Evolutionary conservation across 441 rosid genomes (phyloP).

Genomic region (Flueggea neowawraea): DNA sequence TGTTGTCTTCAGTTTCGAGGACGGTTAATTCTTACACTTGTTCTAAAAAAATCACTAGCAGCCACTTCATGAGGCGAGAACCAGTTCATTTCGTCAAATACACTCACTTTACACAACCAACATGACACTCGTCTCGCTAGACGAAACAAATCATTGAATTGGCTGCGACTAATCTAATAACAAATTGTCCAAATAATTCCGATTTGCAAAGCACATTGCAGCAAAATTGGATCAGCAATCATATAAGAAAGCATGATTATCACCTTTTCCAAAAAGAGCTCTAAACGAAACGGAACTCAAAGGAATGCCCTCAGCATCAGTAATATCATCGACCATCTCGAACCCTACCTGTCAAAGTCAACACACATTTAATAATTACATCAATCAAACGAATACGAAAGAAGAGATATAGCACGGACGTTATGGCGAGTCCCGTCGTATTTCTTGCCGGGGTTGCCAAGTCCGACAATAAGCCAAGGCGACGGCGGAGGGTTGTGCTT

Average conservation of each 20-base stretch:
- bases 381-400: constrained; percentile 1
- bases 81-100: too few relatives aligned
- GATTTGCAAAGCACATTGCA: not conserved
- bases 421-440: constrained; percentile 86
- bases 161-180: too few relatives aligned
- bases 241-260: not conserved
- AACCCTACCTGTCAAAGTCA: constrained; percentile 64
- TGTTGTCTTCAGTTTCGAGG: too few relatives aligned
- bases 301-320: constrained; percentile 86
- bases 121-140: too few relatives aligned
- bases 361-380: not conserved
- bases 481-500: too few relatives aligned
- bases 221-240: not conserved
- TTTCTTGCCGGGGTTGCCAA: constrained; percentile 92
- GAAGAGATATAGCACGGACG: constrained; percentile 19
- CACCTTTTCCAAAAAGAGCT: constrained; percentile 78
- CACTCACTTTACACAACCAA: too few relatives aligned
- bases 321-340: constrained; percentile 82
- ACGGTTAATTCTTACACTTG: too few relatives aligned
- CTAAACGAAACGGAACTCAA: constrained; percentile 56
- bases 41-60: too few relatives aligned
- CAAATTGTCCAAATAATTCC: too few relatives aligned
- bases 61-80: too few relatives aligned
- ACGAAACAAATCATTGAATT: too few relatives aligned
- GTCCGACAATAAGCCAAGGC: constrained; percentile 80